Evolutionary conservation across 345 rosid genomes (phyloP), one percentile per base, ranked within the genome.

Genomic region (Populus pruinosa): DNA sequence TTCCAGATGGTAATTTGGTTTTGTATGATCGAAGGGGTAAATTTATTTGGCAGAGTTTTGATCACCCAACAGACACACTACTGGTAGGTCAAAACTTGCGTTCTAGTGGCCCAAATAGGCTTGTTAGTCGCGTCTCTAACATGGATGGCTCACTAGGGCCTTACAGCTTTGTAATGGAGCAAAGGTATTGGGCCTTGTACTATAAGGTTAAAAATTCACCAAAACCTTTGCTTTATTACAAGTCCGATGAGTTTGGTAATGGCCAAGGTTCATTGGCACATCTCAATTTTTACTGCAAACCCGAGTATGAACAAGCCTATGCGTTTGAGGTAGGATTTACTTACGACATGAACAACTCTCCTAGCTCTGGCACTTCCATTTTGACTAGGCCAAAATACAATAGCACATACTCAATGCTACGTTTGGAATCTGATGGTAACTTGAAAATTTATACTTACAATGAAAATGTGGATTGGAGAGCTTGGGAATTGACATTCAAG

Each of bases 101-200:
- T 69, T 61, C 8, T 73, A 79, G 1, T 8, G 84, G 79, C 1
- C 69, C 62, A 1, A 74, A 80, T 33, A 86, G 81, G 76, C 90
- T 87, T 18, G 85, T 88, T 21, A 89, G 92, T 72, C 87, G 88
- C 21, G 80, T 78, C 11, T 84, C 89, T 0, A 74, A 20, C 0
- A 3, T 20, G 10, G 76, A 64, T 50, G 82, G 86, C 75, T 62
- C 78, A 0, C 65, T 76, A 12, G 87, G 90, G 23, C 56, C 83
- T 62, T 87, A 88, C 35, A 87, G 82, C 76, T 80, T 90, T 2
- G 81, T 77, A 5, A 41, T 88, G 86, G 88, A 86, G 78, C 63
- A 82, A 72, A 56, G 81, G 49, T 68, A 9, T 56, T 87, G 71
- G 59, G 78, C 83, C 38, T 33, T 84, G 65, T 81, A 85, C 64